These are phyloP conservation scores for Penicillium pulvis DNA, from an alignment of 495 filamentous ascomycete genomes.

Conservation along the genomic window DNA sequence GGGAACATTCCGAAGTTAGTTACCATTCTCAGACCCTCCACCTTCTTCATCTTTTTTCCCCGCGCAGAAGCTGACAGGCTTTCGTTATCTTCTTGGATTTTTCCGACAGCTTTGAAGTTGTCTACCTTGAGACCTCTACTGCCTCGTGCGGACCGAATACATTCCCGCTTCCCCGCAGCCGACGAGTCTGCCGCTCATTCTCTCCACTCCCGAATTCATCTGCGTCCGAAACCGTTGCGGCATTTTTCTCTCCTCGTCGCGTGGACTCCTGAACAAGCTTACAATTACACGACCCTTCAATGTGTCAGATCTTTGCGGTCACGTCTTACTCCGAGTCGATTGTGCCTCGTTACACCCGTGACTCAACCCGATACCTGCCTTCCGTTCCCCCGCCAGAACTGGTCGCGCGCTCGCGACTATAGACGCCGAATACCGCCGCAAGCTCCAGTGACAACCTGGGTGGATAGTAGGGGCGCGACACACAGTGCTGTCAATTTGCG, in stretches of 20 bases:
- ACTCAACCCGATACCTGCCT: slow-evolving; percentile 19
- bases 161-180: slow-evolving; percentile 32
- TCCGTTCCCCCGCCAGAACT: slow-evolving; percentile 25
- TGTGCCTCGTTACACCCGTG: slow-evolving; percentile 30
- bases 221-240: slow-evolving; percentile 30
- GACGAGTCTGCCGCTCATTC: slow-evolving; percentile 22
- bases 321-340: slow-evolving; percentile 26
- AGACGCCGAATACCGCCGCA: slow-evolving; percentile 1
- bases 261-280: slow-evolving; percentile 6
- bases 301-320: slow-evolving; percentile 23
- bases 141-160: slow-evolving; percentile 8
- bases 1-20: slow-evolving; percentile 30
- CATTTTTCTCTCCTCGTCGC: slow-evolving; percentile 27
- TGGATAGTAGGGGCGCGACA: neutral
- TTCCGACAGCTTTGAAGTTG: neutral
- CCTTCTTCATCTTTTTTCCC: slow-evolving; percentile 9
- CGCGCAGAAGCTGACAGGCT: neutral
- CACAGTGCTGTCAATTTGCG: slow-evolving; percentile 6
- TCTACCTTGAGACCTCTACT: neutral
- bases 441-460: neutral
- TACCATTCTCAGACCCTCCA: slow-evolving; percentile 10
- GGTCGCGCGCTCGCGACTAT: slow-evolving; percentile 30
- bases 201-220: slow-evolving; percentile 26
- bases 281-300: slow-evolving; percentile 23
- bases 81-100: neutral